Evolutionary conservation across 352 stramenopile genomes (phyloP), one percentile per base, ranked within the genome.

Genomic region (Pythium phragmitis): DNA sequence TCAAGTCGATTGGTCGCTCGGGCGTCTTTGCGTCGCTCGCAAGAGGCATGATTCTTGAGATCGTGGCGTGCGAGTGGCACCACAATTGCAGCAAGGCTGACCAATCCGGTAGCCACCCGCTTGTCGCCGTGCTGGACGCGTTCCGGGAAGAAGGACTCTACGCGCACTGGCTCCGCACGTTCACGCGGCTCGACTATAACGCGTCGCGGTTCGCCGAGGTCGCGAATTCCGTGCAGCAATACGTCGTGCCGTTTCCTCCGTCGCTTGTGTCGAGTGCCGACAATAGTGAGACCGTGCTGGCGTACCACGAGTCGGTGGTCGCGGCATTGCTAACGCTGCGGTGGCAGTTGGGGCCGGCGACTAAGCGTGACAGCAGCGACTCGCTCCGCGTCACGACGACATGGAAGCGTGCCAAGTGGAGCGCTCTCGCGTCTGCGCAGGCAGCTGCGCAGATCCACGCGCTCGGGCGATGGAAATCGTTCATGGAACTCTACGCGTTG

Each of bases 401-500:
- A 4, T 69, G 56, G 55, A 64, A 51, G 50, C 57, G 54, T 14
- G 34, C 50, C 3, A 53, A 65, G 37, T 72, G 65, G 65, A 65
- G 45, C 17, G 21, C 41, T 12, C 30, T 58, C 0, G 48, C 45
- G 13, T 41, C 52, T 1, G 37, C 59, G 3, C 50, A 65, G 46
- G 70, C 84, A 2, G 70, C 82, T 19, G 76, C 79, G 0, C 82
- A 91, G 43, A 65, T 78, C 45, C 82, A 82, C 39, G 74, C 73
- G 30, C 47, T 91, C 49, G 42, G 67, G 3, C 71, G 73, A 39
- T 91, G 82, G 82, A 89, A 87, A 60, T 63, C 80, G 23, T 89
- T 91, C 54, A 91, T 91, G 82, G 79, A 91, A 50, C 47, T 91
- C 3, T 83, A 75, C 37, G 83, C 76, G 19, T 57, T 91, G 4